phyloP scores from a whole-genome alignment of 73 alveolate genomes.

The Paramecium sexaurelia region DNA sequence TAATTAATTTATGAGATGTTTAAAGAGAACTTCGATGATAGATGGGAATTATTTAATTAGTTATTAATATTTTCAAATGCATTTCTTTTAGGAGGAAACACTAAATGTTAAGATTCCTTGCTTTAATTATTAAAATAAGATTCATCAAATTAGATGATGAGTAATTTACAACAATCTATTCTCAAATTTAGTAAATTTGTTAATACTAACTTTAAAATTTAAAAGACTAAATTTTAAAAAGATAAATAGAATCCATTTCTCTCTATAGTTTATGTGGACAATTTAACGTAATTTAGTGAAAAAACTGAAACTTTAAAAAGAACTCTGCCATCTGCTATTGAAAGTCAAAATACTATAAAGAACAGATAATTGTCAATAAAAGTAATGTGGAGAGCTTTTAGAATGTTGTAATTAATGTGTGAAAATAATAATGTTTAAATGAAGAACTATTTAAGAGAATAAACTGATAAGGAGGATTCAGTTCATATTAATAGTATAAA shows the following conservation, averaged over 20 bases:
- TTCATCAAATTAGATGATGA: neutral
- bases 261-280: constrained; percentile 34
- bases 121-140: constrained; percentile 33
- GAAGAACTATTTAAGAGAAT: constrained; percentile 22
- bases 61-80: constrained; percentile 54
- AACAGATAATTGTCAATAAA: neutral
- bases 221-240: neutral
- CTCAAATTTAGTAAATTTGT: constrained; percentile 33
- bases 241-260: neutral
- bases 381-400: constrained; percentile 31
- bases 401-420: constrained; percentile 50
- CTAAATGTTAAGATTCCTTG: constrained; percentile 24
- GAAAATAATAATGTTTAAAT: constrained; percentile 47
- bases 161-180: neutral
- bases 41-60: constrained; percentile 14
- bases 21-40: constrained; percentile 23
- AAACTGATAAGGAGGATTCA: constrained; percentile 37
- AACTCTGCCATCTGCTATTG: constrained; percentile 39
- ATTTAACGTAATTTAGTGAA: constrained; percentile 19
- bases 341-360: constrained; percentile 4
- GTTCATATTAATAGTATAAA: constrained; percentile 19
- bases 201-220: neutral
- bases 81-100: constrained; percentile 40
- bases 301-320: constrained; percentile 48
- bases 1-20: constrained; percentile 38